phyloP scores from a whole-genome alignment of 176 grass and related monocot species.

The Urochloa ruziziensis region DNA sequence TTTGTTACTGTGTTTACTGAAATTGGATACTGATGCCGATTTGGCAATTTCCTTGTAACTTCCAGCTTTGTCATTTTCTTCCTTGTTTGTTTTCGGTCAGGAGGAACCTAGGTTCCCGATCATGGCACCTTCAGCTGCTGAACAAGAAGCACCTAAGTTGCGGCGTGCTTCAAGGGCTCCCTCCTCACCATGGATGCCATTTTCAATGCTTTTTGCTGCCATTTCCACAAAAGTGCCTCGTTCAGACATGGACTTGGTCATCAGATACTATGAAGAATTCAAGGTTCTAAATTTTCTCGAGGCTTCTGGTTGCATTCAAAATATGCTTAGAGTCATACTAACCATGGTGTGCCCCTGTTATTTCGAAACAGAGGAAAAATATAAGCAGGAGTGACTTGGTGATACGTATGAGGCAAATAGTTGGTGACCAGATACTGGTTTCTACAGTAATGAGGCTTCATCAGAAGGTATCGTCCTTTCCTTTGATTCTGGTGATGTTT shows the following conservation, averaged over 20 bases:
- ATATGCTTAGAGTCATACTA: constrained; percentile 23
- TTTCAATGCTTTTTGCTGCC: constrained; percentile 78
- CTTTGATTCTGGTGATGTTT: not conserved
- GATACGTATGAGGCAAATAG: constrained; percentile 49
- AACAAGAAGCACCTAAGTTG: constrained; percentile 19
- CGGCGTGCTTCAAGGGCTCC: constrained; percentile 29
- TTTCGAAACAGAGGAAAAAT: constrained; percentile 57
- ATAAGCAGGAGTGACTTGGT: constrained; percentile 69
- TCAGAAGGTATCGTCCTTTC: constrained; percentile 47
- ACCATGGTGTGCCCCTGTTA: constrained; percentile 14
- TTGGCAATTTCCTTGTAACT: not conserved
- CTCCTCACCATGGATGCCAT: constrained; percentile 83
- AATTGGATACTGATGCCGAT: not conserved
- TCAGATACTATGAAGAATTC: constrained; percentile 63
- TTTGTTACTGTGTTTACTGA: not conserved
- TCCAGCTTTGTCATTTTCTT: constrained; percentile 6
- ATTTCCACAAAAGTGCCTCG: constrained; percentile 72
- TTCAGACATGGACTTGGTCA: constrained; percentile 61
- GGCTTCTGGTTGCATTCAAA: not conserved
- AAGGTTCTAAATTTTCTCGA: constrained; percentile 47
- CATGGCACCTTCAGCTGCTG: constrained; percentile 16
- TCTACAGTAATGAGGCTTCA: constrained; percentile 69
- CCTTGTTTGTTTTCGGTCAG: constrained; percentile 30
- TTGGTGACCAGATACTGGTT: constrained; percentile 70
- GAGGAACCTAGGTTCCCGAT: not conserved